These are phyloP conservation scores for Neonectria hederae DNA, from an alignment of 2,329 filamentous ascomycete genomes.

Conservation along the genomic window DNA sequence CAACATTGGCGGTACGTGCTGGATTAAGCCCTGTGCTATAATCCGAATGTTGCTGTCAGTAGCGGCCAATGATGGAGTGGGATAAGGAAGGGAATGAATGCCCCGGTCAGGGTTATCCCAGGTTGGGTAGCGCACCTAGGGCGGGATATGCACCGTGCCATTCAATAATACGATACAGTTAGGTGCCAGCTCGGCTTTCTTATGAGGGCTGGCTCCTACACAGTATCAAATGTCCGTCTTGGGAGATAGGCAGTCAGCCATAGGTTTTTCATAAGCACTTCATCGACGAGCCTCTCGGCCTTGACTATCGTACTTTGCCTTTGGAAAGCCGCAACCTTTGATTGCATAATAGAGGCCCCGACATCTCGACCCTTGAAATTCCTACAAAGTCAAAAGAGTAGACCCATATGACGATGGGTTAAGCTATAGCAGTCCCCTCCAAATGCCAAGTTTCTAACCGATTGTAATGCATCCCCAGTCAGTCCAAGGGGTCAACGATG, in stretches of 20 bases:
- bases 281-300: not conserved
- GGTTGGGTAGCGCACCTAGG: too few species aligned
- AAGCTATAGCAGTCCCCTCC: not conserved
- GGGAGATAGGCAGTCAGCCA: not conserved
- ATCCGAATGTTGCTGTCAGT: not conserved
- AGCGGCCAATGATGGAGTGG: not conserved
- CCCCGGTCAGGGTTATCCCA: too few species aligned
- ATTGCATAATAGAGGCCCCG: too few species aligned
- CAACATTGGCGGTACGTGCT: slow-evolving; percentile 1
- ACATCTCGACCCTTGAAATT: not conserved
- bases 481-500: not conserved
- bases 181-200: too few species aligned
- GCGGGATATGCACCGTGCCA: too few species aligned
- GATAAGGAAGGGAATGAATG: not conserved
- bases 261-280: not conserved
- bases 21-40: not conserved
- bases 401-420: not conserved
- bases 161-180: too few species aligned
- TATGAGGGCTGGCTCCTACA: not conserved
- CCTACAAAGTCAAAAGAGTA: not conserved
- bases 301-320: not conserved
- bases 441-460: not conserved
- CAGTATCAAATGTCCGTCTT: not conserved
- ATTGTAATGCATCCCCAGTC: not conserved
- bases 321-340: too few species aligned